These are phyloP conservation scores for Asterophora parasitica DNA, from an alignment of 768 basidiomycete genomes.

Conservation along the genomic window DNA sequence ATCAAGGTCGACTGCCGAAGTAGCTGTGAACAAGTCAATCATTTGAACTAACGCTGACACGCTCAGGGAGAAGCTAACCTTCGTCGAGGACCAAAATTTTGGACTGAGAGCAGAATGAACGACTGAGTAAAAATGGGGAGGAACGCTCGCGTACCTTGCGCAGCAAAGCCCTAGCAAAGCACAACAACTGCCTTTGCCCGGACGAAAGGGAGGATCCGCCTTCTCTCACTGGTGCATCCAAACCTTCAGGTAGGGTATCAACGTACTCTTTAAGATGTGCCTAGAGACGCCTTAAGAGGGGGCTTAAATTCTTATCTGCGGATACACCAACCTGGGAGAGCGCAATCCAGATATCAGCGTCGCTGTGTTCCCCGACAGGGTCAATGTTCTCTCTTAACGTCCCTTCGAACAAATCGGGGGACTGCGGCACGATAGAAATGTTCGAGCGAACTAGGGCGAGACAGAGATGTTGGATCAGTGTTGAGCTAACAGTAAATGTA, in stretches of 20 bases:
- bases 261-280: constrained; percentile 67
- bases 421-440: constrained; percentile 86
- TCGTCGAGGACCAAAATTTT: constrained; percentile 94
- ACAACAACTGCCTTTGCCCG: constrained; percentile 85
- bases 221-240: constrained; percentile 73
- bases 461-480: not conserved
- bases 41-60: not conserved
- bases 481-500: not conserved
- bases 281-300: constrained; percentile 24
- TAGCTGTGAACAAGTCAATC: constrained; percentile 46
- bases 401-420: constrained; percentile 65
- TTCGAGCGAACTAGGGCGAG: constrained; percentile 57
- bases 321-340: constrained; percentile 51
- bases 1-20: constrained; percentile 86
- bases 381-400: constrained; percentile 86
- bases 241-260: constrained; percentile 55
- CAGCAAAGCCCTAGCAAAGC: constrained; percentile 82
- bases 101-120: constrained; percentile 36
- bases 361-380: constrained; percentile 68
- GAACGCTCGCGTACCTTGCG: constrained; percentile 46
- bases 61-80: constrained; percentile 36
- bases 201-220: constrained; percentile 78
- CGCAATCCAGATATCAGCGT: constrained; percentile 85
- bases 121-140: not conserved
- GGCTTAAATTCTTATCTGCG: not conserved